These are phyloP conservation scores for Verticillium dahliae DNA, from an alignment of 2,329 filamentous ascomycete species.

Conservation along the genomic window DNA sequence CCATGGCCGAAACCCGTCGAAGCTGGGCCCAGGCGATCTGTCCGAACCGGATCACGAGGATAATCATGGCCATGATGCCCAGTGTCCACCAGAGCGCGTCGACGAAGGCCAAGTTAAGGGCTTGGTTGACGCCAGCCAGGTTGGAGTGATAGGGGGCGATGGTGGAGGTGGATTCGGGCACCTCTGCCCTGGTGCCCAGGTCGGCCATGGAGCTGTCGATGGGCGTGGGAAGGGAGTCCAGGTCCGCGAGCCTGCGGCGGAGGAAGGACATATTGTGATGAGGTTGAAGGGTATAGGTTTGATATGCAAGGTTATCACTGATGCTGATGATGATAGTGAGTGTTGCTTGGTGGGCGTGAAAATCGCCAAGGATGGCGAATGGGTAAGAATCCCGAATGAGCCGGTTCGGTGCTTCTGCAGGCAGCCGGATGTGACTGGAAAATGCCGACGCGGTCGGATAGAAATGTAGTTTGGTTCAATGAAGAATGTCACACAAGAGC, in stretches of 20 bases:
- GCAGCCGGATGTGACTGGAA: neutral
- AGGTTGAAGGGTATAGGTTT: neutral
- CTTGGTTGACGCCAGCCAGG: constrained; percentile 55
- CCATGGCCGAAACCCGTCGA: constrained; percentile 55
- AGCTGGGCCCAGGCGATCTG: constrained; percentile 50
- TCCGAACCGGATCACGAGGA: constrained; percentile 46
- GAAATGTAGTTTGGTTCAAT: neutral
- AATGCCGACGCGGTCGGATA: neutral
- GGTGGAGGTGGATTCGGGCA: constrained; percentile 29
- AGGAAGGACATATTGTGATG: constrained; percentile 10
- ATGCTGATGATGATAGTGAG: neutral
- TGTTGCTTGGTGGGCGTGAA: neutral
- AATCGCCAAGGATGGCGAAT: neutral
- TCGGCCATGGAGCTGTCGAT: constrained; percentile 20
- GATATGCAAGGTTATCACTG: neutral
- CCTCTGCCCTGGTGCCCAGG: constrained; percentile 15
- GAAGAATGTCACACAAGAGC: neutral
- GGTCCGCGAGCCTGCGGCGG: constrained; percentile 19
- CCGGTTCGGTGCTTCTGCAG: neutral
- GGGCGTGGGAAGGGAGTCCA: constrained; percentile 21
- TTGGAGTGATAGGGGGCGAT: constrained; percentile 49
- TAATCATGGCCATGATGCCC: constrained; percentile 45
- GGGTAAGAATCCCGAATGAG: neutral
- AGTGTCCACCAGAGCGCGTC: constrained; percentile 55
- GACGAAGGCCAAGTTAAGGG: constrained; percentile 49